phyloP scores from a whole-genome alignment of 352 stramenopile species.

The Phytophthora sp. region DNA sequence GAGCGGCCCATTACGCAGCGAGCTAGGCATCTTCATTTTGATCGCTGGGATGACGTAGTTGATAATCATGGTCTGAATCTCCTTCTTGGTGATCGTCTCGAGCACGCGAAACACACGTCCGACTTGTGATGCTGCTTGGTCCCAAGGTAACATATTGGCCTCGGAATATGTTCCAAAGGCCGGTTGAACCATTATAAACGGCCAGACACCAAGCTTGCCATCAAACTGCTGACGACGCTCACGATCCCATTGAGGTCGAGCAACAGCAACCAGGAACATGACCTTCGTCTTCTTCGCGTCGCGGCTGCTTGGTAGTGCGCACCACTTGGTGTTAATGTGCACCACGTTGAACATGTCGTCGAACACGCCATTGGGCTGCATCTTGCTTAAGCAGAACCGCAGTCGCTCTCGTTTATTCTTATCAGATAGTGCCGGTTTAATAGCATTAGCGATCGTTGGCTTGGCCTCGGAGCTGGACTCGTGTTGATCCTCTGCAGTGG shows the following conservation, averaged over 20 bases:
- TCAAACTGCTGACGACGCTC: slow-evolving; percentile 42
- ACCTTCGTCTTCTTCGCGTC: slow-evolving; percentile 44
- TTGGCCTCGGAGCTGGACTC: slow-evolving; percentile 25
- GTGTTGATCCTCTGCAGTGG: slow-evolving; percentile 1
- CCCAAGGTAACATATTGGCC: slow-evolving; percentile 7
- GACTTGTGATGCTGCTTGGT: slow-evolving; percentile 10
- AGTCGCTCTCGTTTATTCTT: slow-evolving; percentile 50
- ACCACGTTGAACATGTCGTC: slow-evolving; percentile 52
- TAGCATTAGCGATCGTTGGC: slow-evolving; percentile 30
- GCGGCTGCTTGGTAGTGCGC: slow-evolving; percentile 26
- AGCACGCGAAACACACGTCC: slow-evolving; percentile 28
- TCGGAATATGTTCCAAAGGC: slow-evolving; percentile 15
- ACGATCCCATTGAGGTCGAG: slow-evolving; percentile 47
- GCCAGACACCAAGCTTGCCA: slow-evolving; percentile 51
- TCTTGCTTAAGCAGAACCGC: slow-evolving; percentile 41
- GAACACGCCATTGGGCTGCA: slow-evolving; percentile 45
- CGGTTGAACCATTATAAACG: slow-evolving; percentile 31
- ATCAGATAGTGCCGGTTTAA: slow-evolving; percentile 43
- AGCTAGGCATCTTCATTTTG: slow-evolving; percentile 40
- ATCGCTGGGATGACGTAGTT: slow-evolving; percentile 46
- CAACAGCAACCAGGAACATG: slow-evolving; percentile 52
- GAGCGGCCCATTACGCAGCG: slow-evolving; percentile 23
- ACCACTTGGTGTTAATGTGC: slow-evolving; percentile 54
- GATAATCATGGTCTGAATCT: slow-evolving; percentile 45
- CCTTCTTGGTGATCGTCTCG: slow-evolving; percentile 38